Base-by-base conservation (phyloP, 768 basidiomycete species). In the Termitomyces sp. region DNA sequence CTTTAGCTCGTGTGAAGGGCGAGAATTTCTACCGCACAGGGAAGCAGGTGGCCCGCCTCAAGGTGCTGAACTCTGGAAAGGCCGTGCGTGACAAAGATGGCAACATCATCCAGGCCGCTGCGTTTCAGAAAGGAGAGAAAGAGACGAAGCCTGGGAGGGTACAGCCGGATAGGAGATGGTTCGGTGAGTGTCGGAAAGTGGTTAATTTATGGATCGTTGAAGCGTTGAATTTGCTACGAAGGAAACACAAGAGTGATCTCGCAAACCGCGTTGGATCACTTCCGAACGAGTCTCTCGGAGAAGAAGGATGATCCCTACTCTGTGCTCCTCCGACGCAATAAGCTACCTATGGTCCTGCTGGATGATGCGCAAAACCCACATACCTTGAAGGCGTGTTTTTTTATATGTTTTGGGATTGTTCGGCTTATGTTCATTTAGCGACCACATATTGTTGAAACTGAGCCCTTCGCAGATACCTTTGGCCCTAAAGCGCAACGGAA, bases 21-120 rank as follows among this genome's bases (percentile, higher is more conserved):
- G 94, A 97, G 78, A 99, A 96, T 72, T 98, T 98, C 78, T 99
- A 97, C 76, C 91, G 95, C 73, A 86, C 95, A 89, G 95, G 93
- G 46, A 98, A 98, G 71, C 80, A 86, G 67, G 93, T 87, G 39
- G 76, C 79, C 33, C 79, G 88, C 60, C 83, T 95, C 56, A 98
- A 97, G 79, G 89, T 99, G 89, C 83, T 97, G 67, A 91, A 82
- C 58, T 89, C 95, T 60, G 94, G 94, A 39, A 95, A 95, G 76
- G 86, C 96, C 61, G 81, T 97, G 30, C 83, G 93, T 47, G 93
- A 98, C 76, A 85, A 83, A 67, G 88, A 93, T 63, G 97, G 97
- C 57, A 96, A 95, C 73, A 87, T 98, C 68, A 83, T 91, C 62
- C 81, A 95, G 73, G 94, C 93, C 54, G 96, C 97, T 61, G 92